These are phyloP conservation scores for Amanita polypyramis DNA, from an alignment of 768 basidiomycete genomes.

Conservation along the genomic window DNA sequence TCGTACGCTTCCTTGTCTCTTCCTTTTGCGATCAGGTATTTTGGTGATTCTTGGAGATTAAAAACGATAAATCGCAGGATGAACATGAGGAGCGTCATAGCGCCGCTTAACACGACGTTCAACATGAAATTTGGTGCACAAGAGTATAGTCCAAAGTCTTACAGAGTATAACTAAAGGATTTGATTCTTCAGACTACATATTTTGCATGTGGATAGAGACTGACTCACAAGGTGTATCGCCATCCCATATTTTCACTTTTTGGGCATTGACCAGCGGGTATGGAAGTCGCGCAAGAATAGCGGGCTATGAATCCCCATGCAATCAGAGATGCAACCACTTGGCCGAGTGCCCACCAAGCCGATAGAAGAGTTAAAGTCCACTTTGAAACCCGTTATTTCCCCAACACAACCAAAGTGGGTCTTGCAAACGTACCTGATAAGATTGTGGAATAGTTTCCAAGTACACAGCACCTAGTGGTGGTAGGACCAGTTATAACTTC, in stretches of 20 bases:
- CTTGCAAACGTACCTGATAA: slow-evolving; percentile 22
- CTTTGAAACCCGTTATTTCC: slow-evolving; percentile 15
- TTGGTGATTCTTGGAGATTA: slow-evolving; percentile 50
- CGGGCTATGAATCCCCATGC: slow-evolving; percentile 48
- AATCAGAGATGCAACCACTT: slow-evolving; percentile 39
- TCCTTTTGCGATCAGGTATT: slow-evolving; percentile 47
- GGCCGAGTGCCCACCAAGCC: slow-evolving; percentile 43
- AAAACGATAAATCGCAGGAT: slow-evolving; percentile 46
- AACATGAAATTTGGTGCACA: not conserved
- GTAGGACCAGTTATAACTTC: not conserved
- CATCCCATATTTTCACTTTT: too few species aligned
- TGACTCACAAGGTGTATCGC: slow-evolving; percentile 20
- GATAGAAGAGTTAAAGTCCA: slow-evolving; percentile 48
- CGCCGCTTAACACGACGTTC: slow-evolving; percentile 21
- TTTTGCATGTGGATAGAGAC: too few species aligned
- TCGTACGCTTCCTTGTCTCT: slow-evolving; percentile 45
- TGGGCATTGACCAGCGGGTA: not conserved
- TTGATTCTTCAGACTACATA: too few species aligned
- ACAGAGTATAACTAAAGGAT: too few species aligned
- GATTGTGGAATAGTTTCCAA: slow-evolving; percentile 33
- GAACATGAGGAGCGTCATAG: slow-evolving; percentile 44
- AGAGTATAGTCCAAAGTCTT: slow-evolving; percentile 8
- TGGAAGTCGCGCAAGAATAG: slow-evolving; percentile 32
- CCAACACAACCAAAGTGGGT: not conserved
- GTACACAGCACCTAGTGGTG: slow-evolving; percentile 26